Conservation (phyloP, 345 rosid species). For the Reutealis trisperma region DNA sequence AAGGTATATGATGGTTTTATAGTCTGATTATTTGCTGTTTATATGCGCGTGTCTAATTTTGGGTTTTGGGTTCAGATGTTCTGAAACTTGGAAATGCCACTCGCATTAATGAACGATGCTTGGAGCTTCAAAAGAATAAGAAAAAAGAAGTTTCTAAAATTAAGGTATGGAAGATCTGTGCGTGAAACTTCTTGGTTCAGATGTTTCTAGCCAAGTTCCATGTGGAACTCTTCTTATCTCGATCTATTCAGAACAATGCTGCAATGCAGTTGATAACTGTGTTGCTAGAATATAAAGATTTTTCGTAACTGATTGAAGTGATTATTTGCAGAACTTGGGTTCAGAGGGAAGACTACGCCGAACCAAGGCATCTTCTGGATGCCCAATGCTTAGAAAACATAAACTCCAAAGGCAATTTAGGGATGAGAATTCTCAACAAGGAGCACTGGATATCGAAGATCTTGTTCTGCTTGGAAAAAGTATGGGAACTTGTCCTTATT, state of each 20-base stretch:
- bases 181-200: conserved; percentile 1
- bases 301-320: conserved; percentile 23
- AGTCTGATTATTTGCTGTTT: not conserved
- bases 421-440: conserved; percentile 51
- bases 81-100: conserved; percentile 59
- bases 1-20: conserved; percentile 51
- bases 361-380: conserved; percentile 65
- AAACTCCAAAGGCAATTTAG: conserved; percentile 62
- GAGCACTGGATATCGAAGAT: conserved; percentile 87
- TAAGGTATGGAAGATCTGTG: conserved; percentile 48
- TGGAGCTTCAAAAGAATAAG: conserved; percentile 79
- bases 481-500: conserved; percentile 86
- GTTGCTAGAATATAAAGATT: not conserved
- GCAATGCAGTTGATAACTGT: not conserved
- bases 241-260: not conserved
- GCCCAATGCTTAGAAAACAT: conserved; percentile 82
- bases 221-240: not conserved
- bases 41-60: conserved; percentile 15
- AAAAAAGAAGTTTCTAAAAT: conserved; percentile 56
- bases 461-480: conserved; percentile 71
- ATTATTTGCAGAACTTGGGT: conserved; percentile 54
- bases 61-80: conserved; percentile 54
- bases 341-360: conserved; percentile 46
- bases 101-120: conserved; percentile 76
- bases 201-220: not conserved